Base-by-base conservation (phyloP, 2,329 filamentous ascomycete species). In the Fusarium nanum region DNA sequence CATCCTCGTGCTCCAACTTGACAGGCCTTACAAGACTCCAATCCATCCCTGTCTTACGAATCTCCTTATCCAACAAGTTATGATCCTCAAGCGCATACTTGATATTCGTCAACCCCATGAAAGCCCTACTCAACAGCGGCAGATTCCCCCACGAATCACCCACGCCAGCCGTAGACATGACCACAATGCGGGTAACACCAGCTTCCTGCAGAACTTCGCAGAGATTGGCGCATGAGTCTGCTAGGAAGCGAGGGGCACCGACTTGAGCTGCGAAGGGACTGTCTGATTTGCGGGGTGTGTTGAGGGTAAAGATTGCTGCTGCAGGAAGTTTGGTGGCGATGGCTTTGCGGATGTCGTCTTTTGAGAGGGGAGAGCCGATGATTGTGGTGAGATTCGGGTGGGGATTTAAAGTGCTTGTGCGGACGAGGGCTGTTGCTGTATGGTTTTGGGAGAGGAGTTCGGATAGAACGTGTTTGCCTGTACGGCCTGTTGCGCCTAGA, bases 401-500 rank as follows among this genome's bases (percentile, higher is more conserved):
- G 41, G 75, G 47, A 0, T 59, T 10, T 12, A 70, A 22, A 11
- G 55, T 64, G 11, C 46, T 40, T n/a, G 76, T 76, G 18, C 82
- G 80, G 10, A 82, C 78, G 32, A 84, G 76, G 3, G 79, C 80
- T 27, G 80, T 80, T 1, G 80, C 77, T 22, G 76, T 78, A 57
- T 83, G 80, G 16, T 77, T 76, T 57, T 79, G 78, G 18, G 71
- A 65, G 23, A 84, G 76, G 7, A 82, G 55, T 64, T 83, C 77
- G 20, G 76, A 74, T 20, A 84, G 75, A 30, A 83, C 80, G 13
- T 81, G 78, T 61, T 79, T 75, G 74, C 83, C 83, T 5, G 80
- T 83, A 16, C 82, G 81, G 34, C 82, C 81, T 65, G 76, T 82
- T 52, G 80, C 79, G 54, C 82, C 82, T n/a, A 84, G 76, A 16